Percentiles rank a stretch among this genome's conserved stretches.
Evolutionary conservation across 768 basidiomycete genomes (phyloP).

Genomic region (Trametes cubensis): DNA sequence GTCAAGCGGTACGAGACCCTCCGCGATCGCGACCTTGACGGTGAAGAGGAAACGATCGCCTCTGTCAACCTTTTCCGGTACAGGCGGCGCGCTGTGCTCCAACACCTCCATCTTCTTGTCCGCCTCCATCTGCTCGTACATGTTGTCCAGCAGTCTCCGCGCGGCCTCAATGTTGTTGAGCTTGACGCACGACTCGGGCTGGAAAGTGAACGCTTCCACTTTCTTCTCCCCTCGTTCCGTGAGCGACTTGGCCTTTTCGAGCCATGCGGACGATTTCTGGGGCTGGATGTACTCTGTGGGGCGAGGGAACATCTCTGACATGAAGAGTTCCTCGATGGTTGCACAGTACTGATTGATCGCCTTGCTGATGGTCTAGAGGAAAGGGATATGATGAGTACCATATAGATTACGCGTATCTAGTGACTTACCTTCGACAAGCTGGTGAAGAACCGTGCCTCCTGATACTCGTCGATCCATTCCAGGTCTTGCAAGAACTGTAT

Average conservation of each 20-base stretch:
- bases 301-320: conserved; percentile 93
- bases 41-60: conserved; percentile 78
- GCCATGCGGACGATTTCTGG: conserved; percentile 85
- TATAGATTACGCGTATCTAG: background rate
- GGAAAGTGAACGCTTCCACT: conserved; percentile 94
- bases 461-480: conserved; percentile 90
- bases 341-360: conserved; percentile 91
- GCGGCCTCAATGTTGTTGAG: conserved; percentile 97
- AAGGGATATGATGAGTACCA: background rate
- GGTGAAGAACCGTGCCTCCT: conserved; percentile 89
- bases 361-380: conserved; percentile 79
- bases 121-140: conserved; percentile 90
- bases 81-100: conserved; percentile 59
- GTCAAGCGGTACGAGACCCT: conserved; percentile 80
- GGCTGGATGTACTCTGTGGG: conserved; percentile 78
- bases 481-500: conserved; percentile 86
- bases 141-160: conserved; percentile 85
- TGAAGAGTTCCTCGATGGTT: conserved; percentile 84
- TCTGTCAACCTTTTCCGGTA: conserved; percentile 71
- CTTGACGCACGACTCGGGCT: conserved; percentile 92
- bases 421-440: conserved; percentile 75
- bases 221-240: conserved; percentile 83
- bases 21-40: conserved; percentile 91
- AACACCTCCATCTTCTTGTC: conserved; percentile 79
- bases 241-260: conserved; percentile 82